Conservation (phyloP, 75 land plant genomes). For the Chamaecyparis obtusa region DNA sequence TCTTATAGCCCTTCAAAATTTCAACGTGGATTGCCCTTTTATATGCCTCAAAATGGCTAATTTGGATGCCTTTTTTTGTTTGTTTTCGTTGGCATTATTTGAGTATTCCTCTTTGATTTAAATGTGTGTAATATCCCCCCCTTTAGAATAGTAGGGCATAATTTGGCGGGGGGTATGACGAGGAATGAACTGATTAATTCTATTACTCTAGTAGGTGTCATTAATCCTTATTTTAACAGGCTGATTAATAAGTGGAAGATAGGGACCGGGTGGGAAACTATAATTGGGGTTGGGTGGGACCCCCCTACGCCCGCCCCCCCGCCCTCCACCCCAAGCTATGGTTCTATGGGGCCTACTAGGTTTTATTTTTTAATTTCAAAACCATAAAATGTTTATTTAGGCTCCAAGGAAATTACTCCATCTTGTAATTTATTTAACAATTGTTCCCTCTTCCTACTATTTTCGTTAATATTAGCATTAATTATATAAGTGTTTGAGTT, state of each 20-base stretch:
- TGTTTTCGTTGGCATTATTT: neutral
- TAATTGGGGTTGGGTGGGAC: too few species aligned
- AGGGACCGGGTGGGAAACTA: too few species aligned
- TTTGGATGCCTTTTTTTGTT: neutral
- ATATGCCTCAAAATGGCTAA: neutral
- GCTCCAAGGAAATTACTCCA: neutral
- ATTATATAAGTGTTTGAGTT: neutral
- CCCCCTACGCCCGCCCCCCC: too few species aligned
- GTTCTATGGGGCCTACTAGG: too few species aligned
- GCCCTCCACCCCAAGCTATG: too few species aligned
- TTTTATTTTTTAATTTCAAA: neutral
- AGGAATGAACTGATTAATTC: too few species aligned
- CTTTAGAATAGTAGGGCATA: too few species aligned
- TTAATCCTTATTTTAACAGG: too few species aligned
- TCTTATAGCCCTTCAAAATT: neutral
- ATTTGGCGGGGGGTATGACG: too few species aligned
- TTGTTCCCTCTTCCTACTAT: neutral
- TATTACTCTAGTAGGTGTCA: too few species aligned
- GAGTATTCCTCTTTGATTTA: neutral
- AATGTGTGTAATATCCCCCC: neutral
- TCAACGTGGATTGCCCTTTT: neutral
- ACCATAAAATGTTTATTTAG: neutral
- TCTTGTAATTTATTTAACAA: neutral
- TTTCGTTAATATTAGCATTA: neutral
- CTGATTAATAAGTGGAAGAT: too few species aligned